These are phyloP conservation scores for Suillus sp. DNA, from an alignment of 768 basidiomycete genomes.

Conservation along the genomic window DNA sequence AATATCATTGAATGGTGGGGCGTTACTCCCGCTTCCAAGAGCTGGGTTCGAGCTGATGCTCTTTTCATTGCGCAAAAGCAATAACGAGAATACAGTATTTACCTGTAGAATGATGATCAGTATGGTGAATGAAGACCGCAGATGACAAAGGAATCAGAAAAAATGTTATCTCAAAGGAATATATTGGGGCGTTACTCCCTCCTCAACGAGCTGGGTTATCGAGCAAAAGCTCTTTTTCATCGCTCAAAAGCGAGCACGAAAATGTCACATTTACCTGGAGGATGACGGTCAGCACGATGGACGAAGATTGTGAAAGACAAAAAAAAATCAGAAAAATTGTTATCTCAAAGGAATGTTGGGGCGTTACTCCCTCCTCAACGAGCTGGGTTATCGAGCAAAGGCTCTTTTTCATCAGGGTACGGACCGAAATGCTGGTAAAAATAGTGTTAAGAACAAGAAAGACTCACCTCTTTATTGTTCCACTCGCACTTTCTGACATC, in stretches of 20 bases:
- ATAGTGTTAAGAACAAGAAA: conserved; percentile 12
- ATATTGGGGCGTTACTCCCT: conserved; percentile 77
- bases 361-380: conserved; percentile 94
- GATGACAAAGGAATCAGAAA: conserved; percentile 41
- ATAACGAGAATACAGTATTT: conserved; percentile 14
- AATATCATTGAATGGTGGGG: conserved; percentile 48
- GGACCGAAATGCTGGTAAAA: conserved; percentile 15
- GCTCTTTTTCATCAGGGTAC: conserved; percentile 74
- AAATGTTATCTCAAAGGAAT: conserved; percentile 64
- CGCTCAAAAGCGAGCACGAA: conserved; percentile 19
- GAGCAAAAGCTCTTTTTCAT: conserved; percentile 75
- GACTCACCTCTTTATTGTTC: conserved; percentile 92
- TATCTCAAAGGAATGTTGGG: conserved; percentile 72
- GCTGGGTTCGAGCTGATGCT: conserved; percentile 82
- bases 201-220: conserved; percentile 91
- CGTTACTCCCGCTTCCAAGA: conserved; percentile 86
- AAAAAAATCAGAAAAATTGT: conserved; percentile 45
- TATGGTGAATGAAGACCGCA: conserved; percentile 5
- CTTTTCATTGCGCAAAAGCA: conserved; percentile 53
- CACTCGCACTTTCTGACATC: conserved; percentile 94
- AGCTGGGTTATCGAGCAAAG: conserved; percentile 91
- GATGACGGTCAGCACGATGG: conserved; percentile 15
- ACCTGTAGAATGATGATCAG: conserved; percentile 25
- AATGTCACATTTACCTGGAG: conserved; percentile 24
- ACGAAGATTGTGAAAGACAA: conserved; percentile 2